Percentiles rank a stretch among this genome's conserved stretches.
Conservation (phyloP, 1,284 basidiomycete species). For the Ustilago trichophora region DNA sequence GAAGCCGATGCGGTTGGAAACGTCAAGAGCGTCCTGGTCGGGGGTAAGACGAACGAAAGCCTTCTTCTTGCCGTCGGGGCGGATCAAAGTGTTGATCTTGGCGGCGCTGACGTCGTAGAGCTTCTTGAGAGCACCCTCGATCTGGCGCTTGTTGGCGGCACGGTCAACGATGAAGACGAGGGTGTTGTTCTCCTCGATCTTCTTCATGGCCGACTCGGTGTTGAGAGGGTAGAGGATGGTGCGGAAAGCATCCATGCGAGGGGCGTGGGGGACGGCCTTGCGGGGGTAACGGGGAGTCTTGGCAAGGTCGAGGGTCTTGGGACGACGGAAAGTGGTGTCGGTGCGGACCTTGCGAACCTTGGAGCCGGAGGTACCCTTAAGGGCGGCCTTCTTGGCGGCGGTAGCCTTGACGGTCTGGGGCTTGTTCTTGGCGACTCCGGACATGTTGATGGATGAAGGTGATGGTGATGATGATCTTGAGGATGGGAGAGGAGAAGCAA, state of each 20-base stretch:
- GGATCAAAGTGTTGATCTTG: constrained; percentile 97
- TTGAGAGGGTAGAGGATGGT: constrained; percentile 81
- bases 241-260: constrained; percentile 95
- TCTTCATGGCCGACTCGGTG: constrained; percentile 74
- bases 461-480: constrained; percentile 23
- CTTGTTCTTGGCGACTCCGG: constrained; percentile 72
- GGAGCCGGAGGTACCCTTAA: constrained; percentile 84
- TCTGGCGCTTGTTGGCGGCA: constrained; percentile 90
- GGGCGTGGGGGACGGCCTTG: constrained; percentile 91
- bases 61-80: constrained; percentile 99
- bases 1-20: constrained; percentile 91
- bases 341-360: constrained; percentile 83
- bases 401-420: constrained; percentile 76
- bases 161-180: constrained; percentile 97
- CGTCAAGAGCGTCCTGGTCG: constrained; percentile 96
- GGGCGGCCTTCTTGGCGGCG: constrained; percentile 93
- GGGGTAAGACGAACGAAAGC: constrained; percentile 93
- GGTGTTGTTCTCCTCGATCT: constrained; percentile 99
- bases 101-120: constrained; percentile 95
- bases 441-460: constrained; percentile 68
- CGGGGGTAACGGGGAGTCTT: constrained; percentile 91
- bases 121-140: constrained; percentile 99
- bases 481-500: constrained; percentile 67
- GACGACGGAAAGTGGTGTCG: constrained; percentile 93
- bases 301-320: constrained; percentile 87